Base-by-base conservation (phyloP, 2,329 filamentous ascomycete species). In the Xylariales sp. region DNA sequence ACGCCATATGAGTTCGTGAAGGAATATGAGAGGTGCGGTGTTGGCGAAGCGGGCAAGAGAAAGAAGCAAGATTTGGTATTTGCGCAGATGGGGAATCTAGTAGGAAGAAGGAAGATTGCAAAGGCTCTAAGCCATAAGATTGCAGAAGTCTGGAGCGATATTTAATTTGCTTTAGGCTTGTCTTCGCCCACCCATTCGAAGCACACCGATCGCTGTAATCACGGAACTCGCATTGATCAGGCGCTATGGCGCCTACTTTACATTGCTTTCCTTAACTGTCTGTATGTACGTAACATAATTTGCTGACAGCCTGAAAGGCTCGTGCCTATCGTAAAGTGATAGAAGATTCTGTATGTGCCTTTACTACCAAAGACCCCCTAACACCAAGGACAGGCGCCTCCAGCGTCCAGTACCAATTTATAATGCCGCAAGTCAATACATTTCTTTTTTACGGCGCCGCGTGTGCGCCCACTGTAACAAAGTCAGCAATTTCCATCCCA, bases 1-100 rank as follows among this genome's bases (percentile, higher is more conserved):
- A 95, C 92, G 1, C 93, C 93, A 0, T 83, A 86, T 66, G 87
- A 88, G 0, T 87, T 96, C 58, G 81, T 93, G n/a, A 87, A 90
- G 74, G 92, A 91, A 0, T 94, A 88, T 74, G 86, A 89, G 71
- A 79, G 78, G 0, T 87, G 88, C 57, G 86, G 83, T 1, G 32
- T 76, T 0, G 83, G 82, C 4, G 83, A 84, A 56, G 81, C 81
- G 16, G 83, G 84, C 0, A 83, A 80, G 57, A 90, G 87, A 74
- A 84, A 84, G 56, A 88, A 88, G 74, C 83, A 85, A 52, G 86
- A 87, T 39, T 80, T 94, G 79, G 85, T 93, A 1, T 85, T 83
- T 4, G 82, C 81, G 18, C 81, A 85, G 69, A 83, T 92, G 75
- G 82, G 82, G 10, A 81, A 84, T 28, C 76, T 93, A 32, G 82